Evolutionary conservation across 768 basidiomycete species (phyloP).

Genomic region (Mycena galopus): DNA sequence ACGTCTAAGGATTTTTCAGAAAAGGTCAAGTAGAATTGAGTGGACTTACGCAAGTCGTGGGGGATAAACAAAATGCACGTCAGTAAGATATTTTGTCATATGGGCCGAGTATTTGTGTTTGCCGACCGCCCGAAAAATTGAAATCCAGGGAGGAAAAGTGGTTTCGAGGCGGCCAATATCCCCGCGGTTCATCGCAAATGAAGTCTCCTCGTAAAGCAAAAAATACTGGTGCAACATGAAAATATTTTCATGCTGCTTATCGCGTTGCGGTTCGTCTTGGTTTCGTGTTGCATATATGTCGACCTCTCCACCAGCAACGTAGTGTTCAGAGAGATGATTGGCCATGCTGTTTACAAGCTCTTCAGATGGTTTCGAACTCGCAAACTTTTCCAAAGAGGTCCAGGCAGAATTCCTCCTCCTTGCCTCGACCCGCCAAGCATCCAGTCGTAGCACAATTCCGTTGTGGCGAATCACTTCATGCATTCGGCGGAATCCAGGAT

Average conservation of each 20-base stretch:
- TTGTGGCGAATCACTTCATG: conserved; percentile 39
- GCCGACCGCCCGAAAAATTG: conserved; percentile 38
- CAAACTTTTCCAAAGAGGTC: conserved; percentile 36
- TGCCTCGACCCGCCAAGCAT: conserved; percentile 44
- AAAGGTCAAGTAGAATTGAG: neutral
- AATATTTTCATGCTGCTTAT: conserved; percentile 45
- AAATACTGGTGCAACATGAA: conserved; percentile 43
- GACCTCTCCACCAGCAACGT: conserved; percentile 26
- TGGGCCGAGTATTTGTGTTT: conserved; percentile 44
- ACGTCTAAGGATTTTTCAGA: neutral
- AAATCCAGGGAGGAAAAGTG: conserved; percentile 35
- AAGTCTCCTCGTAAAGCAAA: conserved; percentile 49
- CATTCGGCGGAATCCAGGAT: conserved; percentile 43
- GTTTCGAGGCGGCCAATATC: conserved; percentile 26
- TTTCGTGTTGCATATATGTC: neutral
- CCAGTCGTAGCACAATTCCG: conserved; percentile 32
- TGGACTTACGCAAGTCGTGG: neutral
- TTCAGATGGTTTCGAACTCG: conserved; percentile 37
- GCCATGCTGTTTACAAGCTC: conserved; percentile 36
- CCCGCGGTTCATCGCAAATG: conserved; percentile 41
- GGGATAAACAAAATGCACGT: neutral
- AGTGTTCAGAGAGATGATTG: conserved; percentile 21
- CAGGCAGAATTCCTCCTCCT: neutral
- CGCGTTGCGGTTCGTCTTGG: conserved; percentile 23
- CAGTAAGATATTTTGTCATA: no score